phyloP scores from a whole-genome alignment of 2,329 filamentous ascomycete genomes.

The Metarhizium anisopliae region DNA sequence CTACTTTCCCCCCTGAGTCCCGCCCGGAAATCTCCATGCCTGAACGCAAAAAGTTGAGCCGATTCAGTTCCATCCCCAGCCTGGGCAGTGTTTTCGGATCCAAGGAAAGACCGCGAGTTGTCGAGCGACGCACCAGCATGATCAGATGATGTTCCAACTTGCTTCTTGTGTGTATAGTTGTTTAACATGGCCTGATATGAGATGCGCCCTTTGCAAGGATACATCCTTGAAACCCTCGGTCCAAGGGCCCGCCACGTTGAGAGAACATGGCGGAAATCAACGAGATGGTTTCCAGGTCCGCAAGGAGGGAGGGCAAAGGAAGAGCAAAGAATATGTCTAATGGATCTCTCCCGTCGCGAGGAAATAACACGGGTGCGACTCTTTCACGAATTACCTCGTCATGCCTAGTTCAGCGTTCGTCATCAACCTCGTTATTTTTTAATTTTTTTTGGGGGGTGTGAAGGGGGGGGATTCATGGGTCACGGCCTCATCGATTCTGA shows the following conservation, averaged over 20 bases:
- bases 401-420: background rate
- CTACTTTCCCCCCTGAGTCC: slow-evolving; percentile 13
- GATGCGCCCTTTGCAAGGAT: background rate
- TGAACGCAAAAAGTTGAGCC: slow-evolving; percentile 41
- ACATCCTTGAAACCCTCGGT: background rate
- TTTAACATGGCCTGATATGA: background rate
- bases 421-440: background rate
- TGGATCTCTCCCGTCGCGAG: background rate
- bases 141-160: slow-evolving; percentile 19
- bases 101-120: slow-evolving; percentile 24
- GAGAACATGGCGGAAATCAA: too few relatives aligned
- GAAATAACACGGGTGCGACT: background rate
- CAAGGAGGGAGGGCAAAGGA: background rate
- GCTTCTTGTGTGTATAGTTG: background rate
- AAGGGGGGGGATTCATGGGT: background rate
- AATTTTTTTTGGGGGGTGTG: background rate
- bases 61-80: slow-evolving; percentile 47
- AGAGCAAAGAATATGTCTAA: background rate
- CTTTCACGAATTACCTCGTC: background rate
- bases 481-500: background rate
- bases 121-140: slow-evolving; percentile 35
- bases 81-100: slow-evolving; percentile 32
- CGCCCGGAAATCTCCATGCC: slow-evolving; percentile 16
- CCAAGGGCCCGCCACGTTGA: background rate
- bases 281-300: too few relatives aligned